These are phyloP conservation scores for Dipodascopsis uninucleata DNA, from an alignment of 805 yeast genomes.

Conservation along the genomic window DNA sequence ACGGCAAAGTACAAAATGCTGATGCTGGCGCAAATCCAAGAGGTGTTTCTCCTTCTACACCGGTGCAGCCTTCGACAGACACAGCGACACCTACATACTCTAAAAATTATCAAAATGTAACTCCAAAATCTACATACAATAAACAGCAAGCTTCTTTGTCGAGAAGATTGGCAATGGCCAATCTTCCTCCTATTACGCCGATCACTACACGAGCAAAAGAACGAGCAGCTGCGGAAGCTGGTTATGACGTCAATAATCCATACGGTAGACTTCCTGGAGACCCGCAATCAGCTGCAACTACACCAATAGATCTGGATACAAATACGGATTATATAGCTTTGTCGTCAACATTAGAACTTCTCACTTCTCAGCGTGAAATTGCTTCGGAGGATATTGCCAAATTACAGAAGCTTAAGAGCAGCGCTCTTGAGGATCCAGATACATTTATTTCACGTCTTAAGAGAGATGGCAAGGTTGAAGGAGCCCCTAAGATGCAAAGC, in stretches of 20 bases:
- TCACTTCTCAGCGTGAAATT: constrained; percentile 29
- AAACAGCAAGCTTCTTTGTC: constrained; percentile 11
- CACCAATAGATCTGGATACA: constrained; percentile 24
- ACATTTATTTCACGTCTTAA: constrained; percentile 26
- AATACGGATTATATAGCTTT: constrained; percentile 36
- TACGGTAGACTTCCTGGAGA: neutral
- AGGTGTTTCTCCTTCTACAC: no score
- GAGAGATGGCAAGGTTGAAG: constrained; percentile 17
- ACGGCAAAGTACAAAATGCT: no score
- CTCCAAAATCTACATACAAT: neutral
- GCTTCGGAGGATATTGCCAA: constrained; percentile 31
- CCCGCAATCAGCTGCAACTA: neutral
- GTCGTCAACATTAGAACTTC: constrained; percentile 32
- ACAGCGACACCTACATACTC: no score
- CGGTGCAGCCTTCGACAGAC: no score
- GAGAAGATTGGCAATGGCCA: constrained; percentile 24
- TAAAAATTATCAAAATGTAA: no score
- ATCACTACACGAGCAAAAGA: constrained; percentile 27
- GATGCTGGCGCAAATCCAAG: no score
- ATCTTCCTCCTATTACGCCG: constrained; percentile 28
- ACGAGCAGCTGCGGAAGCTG: constrained; percentile 5
- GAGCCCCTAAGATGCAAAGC: constrained; percentile 31
- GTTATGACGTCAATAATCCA: neutral
- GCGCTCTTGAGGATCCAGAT: constrained; percentile 33
- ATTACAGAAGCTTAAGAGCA: constrained; percentile 29